Conservation (phyloP, 2,329 filamentous ascomycete genomes). For the Graphilbum fragrans region DNA sequence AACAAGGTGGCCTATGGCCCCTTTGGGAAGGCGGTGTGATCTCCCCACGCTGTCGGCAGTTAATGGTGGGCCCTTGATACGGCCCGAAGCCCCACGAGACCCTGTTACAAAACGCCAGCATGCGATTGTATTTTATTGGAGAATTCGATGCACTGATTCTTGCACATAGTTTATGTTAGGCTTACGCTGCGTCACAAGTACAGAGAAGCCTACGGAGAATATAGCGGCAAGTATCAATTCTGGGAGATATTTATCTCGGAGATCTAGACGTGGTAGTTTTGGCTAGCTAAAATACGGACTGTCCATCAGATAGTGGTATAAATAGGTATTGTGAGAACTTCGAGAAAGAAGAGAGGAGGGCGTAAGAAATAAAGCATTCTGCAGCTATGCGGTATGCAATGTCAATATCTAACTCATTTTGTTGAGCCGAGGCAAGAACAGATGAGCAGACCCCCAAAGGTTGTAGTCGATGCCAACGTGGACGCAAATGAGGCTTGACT, state of each 20-base stretch:
- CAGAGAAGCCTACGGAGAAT: no score
- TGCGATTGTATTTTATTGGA: no score
- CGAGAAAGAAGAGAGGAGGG: background rate
- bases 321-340: background rate
- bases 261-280: background rate
- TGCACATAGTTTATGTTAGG: no score
- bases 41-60: background rate
- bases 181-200: no score
- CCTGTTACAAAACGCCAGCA: background rate
- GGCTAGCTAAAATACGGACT: background rate
- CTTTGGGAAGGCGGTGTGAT: slow-evolving; percentile 8
- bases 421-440: no score
- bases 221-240: no score
- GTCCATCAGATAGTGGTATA: background rate
- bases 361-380: background rate
- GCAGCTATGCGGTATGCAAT: no score
- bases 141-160: no score
- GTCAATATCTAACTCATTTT: no score
- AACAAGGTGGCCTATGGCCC: background rate
- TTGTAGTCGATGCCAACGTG: no score
- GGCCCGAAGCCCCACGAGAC: background rate
- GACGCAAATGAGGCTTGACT: background rate
- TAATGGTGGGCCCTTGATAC: background rate
- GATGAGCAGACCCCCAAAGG: no score
- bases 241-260: no score